phyloP scores from a whole-genome alignment of 2,329 filamentous ascomycete species.

The Neonectria neomacrospora region DNA sequence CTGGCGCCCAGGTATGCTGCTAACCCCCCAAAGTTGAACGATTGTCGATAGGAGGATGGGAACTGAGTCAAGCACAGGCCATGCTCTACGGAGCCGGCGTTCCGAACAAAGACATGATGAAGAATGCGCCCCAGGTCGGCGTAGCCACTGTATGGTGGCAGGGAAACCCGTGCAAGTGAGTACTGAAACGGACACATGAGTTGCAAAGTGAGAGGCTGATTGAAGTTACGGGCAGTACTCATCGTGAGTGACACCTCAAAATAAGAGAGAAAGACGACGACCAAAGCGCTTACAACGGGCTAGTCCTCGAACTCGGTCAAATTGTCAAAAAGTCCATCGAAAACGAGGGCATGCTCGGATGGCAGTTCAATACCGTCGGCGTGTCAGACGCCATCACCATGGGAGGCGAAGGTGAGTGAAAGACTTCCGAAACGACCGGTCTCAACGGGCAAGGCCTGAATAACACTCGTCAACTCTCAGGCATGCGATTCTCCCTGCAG shows the following conservation, averaged over 20 bases:
- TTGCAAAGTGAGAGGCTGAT: conserved; percentile 20
- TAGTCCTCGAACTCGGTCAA: conserved; percentile 86
- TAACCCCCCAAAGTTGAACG: not conserved
- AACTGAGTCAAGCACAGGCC: conserved; percentile 63
- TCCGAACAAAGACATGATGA: conserved; percentile 84
- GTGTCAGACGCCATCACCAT: conserved; percentile 94
- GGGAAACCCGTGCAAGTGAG: conserved; percentile 94
- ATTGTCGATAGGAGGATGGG: not conserved
- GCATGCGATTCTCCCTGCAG: conserved; percentile 94
- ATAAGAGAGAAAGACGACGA: conserved; percentile 6
- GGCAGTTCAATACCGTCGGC: conserved; percentile 94
- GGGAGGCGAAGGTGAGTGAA: conserved; percentile 80
- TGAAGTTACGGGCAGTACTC: conserved; percentile 47
- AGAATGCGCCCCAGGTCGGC: conserved; percentile 89
- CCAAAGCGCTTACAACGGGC: conserved; percentile 38
- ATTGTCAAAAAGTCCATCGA: conserved; percentile 85
- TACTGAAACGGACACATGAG: conserved; percentile 32
- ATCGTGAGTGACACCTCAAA: conserved; percentile 51
- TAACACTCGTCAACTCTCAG: conserved; percentile 54
- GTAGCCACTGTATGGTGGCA: conserved; percentile 97
- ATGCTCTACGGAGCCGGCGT: conserved; percentile 97
- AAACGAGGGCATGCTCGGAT: conserved; percentile 88
- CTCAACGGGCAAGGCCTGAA: conserved; percentile 1
- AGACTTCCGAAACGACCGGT: not conserved
- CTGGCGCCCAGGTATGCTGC: conserved; percentile 79